Evolutionary conservation across 75 land plant species (phyloP).

Genomic region (Sequoiadendron giganteum): DNA sequence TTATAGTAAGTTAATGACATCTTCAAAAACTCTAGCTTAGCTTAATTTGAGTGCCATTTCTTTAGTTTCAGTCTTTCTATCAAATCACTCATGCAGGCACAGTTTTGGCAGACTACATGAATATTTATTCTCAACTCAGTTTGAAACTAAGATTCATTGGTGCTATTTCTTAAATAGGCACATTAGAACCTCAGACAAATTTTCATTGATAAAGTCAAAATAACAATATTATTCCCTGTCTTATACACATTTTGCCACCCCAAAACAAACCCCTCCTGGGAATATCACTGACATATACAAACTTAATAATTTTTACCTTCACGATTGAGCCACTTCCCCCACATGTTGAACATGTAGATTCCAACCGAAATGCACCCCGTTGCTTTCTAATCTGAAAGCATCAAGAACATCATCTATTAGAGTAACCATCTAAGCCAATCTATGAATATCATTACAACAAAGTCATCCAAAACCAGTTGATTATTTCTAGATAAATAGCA

Average conservation of each 20-base stretch:
- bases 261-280: background rate
- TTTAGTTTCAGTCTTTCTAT: background rate
- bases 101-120: background rate
- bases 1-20: background rate
- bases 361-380: slow-evolving; percentile 61
- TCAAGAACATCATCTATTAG: slow-evolving; percentile 3
- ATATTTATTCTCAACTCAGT: background rate
- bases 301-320: slow-evolving; percentile 52
- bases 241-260: background rate
- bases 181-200: background rate
- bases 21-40: background rate
- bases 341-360: slow-evolving; percentile 68
- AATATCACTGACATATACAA: background rate
- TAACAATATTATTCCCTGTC: background rate
- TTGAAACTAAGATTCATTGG: background rate
- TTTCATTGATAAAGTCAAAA: too few species aligned
- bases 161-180: background rate
- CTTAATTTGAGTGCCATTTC: background rate
- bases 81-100: background rate
- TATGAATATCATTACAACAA: background rate
- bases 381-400: slow-evolving; percentile 51
- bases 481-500: background rate
- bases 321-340: slow-evolving; percentile 75
- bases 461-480: background rate
- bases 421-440: slow-evolving; percentile 7